A percentile compares a stretch with the other conserved stretches of the same genome.
Conservation (phyloP, 2,329 filamentous ascomycete genomes). For the Curvularia eragrostidis region DNA sequence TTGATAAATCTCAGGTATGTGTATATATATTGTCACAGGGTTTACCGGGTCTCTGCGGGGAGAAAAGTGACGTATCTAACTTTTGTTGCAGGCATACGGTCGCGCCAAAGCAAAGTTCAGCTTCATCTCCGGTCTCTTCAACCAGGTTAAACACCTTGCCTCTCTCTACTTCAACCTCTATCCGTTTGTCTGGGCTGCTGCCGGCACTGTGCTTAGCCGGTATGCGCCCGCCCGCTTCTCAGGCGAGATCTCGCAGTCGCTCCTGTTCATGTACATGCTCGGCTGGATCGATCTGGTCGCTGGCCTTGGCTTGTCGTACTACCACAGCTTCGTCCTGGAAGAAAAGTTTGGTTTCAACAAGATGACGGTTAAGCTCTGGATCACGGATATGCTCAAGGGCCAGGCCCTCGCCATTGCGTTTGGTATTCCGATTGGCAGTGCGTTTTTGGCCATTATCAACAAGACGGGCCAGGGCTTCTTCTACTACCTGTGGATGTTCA, state of each 20-base stretch:
- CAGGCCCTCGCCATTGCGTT: constrained; percentile 81
- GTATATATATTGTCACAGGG: too few species aligned
- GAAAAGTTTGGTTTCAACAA: constrained; percentile 99
- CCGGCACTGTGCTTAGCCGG: constrained; percentile 74
- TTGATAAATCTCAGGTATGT: constrained; percentile 88
- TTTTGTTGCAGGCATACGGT: constrained; percentile 78
- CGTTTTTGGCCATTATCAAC: constrained; percentile 91
- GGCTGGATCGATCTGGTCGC: constrained; percentile 80
- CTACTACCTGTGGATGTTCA: constrained; percentile 97
- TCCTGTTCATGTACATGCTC: constrained; percentile 90
- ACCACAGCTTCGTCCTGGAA: constrained; percentile 94
- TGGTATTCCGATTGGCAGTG: constrained; percentile 86
- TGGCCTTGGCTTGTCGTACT: constrained; percentile 81
- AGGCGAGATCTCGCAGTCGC: constrained; percentile 91
- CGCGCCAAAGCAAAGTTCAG: constrained; percentile 93
- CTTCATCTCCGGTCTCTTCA: constrained; percentile 80
- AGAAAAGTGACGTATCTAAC: constrained; percentile 25
- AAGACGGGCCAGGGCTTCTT: constrained; percentile 95
- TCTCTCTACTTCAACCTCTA: constrained; percentile 92
- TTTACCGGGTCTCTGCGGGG: too few species aligned
- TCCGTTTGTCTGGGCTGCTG: constrained; percentile 86
- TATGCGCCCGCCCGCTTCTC: constrained; percentile 80
- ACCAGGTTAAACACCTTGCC: constrained; percentile 84
- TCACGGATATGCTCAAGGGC: constrained; percentile 90
- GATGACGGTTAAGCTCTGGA: constrained; percentile 86